Evolutionary conservation across 495 filamentous ascomycete species (phyloP).

Genomic region (Daldinia vernicosa): DNA sequence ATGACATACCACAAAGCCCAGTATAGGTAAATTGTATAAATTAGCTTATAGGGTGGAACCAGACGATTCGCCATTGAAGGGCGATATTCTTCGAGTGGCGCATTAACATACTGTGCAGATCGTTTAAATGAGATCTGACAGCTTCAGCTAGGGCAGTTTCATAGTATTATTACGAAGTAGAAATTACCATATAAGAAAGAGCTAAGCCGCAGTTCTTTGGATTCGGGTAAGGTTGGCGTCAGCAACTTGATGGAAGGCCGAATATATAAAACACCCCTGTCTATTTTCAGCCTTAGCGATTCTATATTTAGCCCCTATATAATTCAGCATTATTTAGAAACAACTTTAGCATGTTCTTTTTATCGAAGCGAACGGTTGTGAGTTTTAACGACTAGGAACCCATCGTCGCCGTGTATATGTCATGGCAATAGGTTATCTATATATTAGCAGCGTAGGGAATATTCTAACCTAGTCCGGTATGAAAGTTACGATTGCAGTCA

Average conservation of each 20-base stretch:
- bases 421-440: background rate
- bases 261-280: conserved; percentile 5
- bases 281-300: conserved; percentile 25
- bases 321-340: background rate
- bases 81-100: conserved; percentile 10
- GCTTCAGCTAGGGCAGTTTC: conserved; percentile 11
- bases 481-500: background rate
- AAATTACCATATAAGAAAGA: conserved; percentile 20
- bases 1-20: conserved; percentile 4
- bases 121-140: conserved; percentile 13
- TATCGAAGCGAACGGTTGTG: background rate
- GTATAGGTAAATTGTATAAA: conserved; percentile 7
- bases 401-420: background rate
- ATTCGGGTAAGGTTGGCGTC: conserved; percentile 26
- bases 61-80: background rate
- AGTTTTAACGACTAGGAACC: background rate
- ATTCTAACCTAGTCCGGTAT: background rate
- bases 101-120: conserved; percentile 7
- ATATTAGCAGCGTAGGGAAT: background rate
- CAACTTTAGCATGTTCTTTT: background rate
- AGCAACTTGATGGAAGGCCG: conserved; percentile 18
- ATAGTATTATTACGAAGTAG: background rate
- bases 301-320: conserved; percentile 24
- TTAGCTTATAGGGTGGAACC: background rate
- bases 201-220: background rate